Evolutionary conservation across 768 basidiomycete species (phyloP), one percentile per base, ranked within the genome.

Genomic region (Lactifluus volemus): DNA sequence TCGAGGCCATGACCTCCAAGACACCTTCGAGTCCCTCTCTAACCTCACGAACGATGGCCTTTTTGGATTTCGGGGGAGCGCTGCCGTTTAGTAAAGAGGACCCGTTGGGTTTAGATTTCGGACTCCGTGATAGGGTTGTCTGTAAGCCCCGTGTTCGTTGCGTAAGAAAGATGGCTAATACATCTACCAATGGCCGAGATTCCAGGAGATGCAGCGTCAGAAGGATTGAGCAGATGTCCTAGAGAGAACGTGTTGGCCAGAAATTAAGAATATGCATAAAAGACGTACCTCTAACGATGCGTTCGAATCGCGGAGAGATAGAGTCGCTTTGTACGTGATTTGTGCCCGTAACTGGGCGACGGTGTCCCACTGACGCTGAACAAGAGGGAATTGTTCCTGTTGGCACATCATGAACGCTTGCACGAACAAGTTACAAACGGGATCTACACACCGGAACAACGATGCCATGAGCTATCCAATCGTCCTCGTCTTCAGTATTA

Each of bases 341-440:
- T 96, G 93, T 1, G 86, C 77, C 48, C 92, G 85, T 69, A 96
- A 92, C 65, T 89, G 90, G 5, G 85, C 83, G 8, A 98, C 83
- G 1, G 83, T 79, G 59, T 96, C 95, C 95, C 94, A 98, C 73
- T 98, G 95, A 39, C 92, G 85, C 65, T 92, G 88, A 3, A 92
- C 83, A 5, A 98, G 76, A 30, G 94, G 92, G 65, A 95, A 88
- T 72, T 94, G 90, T 50, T 83, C 82, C 92, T 94, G 68, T 50
- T 10, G 38, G 5, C 17, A 47, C 3, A 34, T 14, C 34, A 49
- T 21, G 36, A 39, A 34, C 10, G 32, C 32, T 38, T 34, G 36
- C 32, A 19, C 15, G 11, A 11, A 14, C 54, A 21, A 51, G 50
- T 2, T 49, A 25, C 25, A 42, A 62, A 19, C 19, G 21, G 36